Evolutionary conservation across 2,329 filamentous ascomycete genomes (phyloP).

Genomic region (Pseudocercospora macadamiae): DNA sequence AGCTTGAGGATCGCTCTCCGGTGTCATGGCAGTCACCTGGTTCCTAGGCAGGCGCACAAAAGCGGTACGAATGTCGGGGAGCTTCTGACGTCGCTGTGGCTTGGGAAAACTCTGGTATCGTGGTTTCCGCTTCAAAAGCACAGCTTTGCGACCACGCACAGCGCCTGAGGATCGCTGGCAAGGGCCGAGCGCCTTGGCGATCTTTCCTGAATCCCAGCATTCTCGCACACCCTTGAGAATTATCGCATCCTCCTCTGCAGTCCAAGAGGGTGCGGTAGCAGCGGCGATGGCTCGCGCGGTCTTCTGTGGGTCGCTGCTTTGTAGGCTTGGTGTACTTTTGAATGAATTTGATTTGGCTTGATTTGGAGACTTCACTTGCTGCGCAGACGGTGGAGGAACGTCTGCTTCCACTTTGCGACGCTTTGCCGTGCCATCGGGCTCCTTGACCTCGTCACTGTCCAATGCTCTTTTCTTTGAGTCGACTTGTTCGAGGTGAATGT

Average conservation of each 20-base stretch:
- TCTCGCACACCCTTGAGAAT: conserved; percentile 12
- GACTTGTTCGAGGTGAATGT: neutral
- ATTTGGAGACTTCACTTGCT: conserved; percentile 1
- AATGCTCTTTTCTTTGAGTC: neutral
- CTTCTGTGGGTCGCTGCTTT: too few species aligned
- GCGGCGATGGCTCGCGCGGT: neutral
- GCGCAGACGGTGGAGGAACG: conserved; percentile 11
- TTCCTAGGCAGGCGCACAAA: too few species aligned
- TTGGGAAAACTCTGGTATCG: neutral
- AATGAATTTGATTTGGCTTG: too few species aligned
- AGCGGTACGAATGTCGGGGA: too few species aligned
- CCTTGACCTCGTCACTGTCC: neutral
- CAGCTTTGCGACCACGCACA: neutral
- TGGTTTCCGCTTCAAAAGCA: neutral
- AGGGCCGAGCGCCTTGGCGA: neutral
- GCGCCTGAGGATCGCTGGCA: neutral
- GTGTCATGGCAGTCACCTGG: too few species aligned
- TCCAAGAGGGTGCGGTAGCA: conserved; percentile 5
- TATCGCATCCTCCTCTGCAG: conserved; percentile 8
- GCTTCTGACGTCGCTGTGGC: neutral
- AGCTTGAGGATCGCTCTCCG: too few species aligned
- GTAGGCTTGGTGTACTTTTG: too few species aligned
- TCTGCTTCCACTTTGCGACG: neutral
- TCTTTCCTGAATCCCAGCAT: conserved; percentile 2
- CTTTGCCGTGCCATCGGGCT: neutral